Percentiles rank a stretch among this genome's conserved stretches.
Conservation (phyloP, 2,329 filamentous ascomycete species). For the Coleophoma eucalyptorum region DNA sequence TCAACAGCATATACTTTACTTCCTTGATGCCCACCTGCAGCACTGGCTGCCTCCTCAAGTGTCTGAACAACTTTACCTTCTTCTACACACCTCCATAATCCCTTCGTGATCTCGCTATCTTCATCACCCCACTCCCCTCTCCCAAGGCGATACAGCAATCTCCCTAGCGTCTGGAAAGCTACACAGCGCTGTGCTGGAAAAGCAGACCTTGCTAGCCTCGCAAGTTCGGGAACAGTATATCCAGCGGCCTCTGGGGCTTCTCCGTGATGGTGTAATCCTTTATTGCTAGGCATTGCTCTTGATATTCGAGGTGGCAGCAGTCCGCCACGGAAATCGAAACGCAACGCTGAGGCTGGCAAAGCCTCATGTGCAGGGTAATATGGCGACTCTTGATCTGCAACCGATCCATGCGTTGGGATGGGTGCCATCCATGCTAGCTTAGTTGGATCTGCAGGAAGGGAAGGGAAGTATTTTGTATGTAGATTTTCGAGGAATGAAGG, state of each 20-base stretch:
- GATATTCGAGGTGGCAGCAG: conserved; percentile 75
- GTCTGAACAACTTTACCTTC: conserved; percentile 74
- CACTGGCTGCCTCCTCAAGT: conserved; percentile 69
- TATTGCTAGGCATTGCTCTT: conserved; percentile 68
- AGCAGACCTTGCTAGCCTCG: conserved; percentile 73
- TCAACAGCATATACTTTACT: conserved; percentile 83
- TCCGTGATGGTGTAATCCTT: conserved; percentile 90
- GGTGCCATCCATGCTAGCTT: conserved; percentile 89
- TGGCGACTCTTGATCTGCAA: conserved; percentile 65
- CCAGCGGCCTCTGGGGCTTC: conserved; percentile 90
- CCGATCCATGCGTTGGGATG: conserved; percentile 58
- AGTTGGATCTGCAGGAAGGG: conserved; percentile 77
- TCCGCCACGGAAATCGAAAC: conserved; percentile 83
- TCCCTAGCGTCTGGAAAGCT: conserved; percentile 85
- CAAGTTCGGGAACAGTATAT: conserved; percentile 86
- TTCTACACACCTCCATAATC: conserved; percentile 79
- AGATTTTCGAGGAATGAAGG: conserved; percentile 80
- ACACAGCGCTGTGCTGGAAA: conserved; percentile 87
- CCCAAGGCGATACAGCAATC: conserved; percentile 80
- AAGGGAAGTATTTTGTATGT: conserved; percentile 91
- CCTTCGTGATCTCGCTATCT: conserved; percentile 64
- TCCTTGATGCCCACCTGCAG: conserved; percentile 68
- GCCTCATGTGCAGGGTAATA: conserved; percentile 77
- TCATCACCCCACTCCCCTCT: conserved; percentile 67
- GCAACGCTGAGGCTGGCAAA: conserved; percentile 71